Conservation (phyloP, 2,329 filamentous ascomycete genomes). For the Gaeumannomyces sp. region DNA sequence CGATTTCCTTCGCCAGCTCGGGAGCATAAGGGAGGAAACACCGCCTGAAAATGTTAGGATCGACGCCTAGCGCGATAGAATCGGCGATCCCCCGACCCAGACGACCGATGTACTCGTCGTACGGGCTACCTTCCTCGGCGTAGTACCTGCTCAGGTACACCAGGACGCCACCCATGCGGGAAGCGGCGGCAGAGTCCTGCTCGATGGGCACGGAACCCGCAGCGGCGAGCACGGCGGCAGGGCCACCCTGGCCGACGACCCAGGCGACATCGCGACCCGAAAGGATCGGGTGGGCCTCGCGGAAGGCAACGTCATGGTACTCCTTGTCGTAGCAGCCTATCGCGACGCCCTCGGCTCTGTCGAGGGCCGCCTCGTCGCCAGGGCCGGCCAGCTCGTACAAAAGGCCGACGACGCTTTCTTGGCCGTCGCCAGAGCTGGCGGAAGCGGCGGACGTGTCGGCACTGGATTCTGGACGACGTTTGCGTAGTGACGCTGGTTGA, state of each 20-base stretch:
- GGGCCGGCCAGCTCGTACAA: constrained; percentile 31
- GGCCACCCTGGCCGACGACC: constrained; percentile 31
- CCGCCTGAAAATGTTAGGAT: neutral
- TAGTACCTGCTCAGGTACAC: constrained; percentile 33
- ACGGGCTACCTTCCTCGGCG: constrained; percentile 27
- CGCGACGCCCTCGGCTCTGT: constrained; percentile 34
- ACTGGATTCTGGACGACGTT: constrained; percentile 28
- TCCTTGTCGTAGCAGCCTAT: constrained; percentile 32
- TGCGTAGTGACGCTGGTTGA: constrained; percentile 41
- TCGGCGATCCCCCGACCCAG: constrained; percentile 33
- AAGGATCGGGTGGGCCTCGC: constrained; percentile 24
- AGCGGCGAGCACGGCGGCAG: constrained; percentile 21
- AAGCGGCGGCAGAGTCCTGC: constrained; percentile 9
- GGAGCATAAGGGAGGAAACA: neutral
- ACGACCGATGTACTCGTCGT: constrained; percentile 33
- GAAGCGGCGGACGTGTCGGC: neutral
- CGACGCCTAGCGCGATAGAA: constrained; percentile 26
- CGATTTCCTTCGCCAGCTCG: neutral
- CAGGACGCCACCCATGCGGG: constrained; percentile 26
- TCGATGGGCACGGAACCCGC: constrained; percentile 8
- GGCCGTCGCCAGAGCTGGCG: constrained; percentile 17
- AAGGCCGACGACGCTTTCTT: constrained; percentile 32
- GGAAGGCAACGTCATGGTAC: constrained; percentile 26
- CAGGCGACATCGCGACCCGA: constrained; percentile 31
- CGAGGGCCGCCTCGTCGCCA: constrained; percentile 31